phyloP scores from a whole-genome alignment of 176 grass and related monocot genomes.

The Secale cereale region DNA sequence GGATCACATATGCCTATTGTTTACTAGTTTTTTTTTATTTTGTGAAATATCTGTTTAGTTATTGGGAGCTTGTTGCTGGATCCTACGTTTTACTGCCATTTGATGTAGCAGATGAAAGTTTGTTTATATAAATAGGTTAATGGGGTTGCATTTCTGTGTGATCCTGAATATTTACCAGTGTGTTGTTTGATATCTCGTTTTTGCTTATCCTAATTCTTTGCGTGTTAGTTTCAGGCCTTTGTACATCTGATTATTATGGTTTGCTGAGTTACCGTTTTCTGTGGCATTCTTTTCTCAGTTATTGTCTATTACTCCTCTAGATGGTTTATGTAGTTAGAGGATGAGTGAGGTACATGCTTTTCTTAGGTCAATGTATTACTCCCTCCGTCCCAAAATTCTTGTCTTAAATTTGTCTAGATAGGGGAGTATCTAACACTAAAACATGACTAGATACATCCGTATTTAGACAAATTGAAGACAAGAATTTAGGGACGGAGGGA shows the following conservation, averaged over 20 bases:
- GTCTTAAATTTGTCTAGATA: too few relatives aligned
- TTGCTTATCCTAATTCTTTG: background rate
- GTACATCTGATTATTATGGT: background rate
- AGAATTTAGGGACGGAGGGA: too few relatives aligned
- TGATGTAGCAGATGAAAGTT: background rate
- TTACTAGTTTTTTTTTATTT: too few relatives aligned
- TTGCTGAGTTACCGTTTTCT: background rate
- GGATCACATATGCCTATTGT: too few relatives aligned
- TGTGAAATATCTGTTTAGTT: background rate
- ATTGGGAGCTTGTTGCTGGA: background rate
- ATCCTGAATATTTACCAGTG: too few relatives aligned
- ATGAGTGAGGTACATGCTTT: background rate
- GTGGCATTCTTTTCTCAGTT: background rate
- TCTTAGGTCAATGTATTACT: too few relatives aligned
- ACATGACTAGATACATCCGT: too few relatives aligned
- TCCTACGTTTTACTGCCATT: background rate
- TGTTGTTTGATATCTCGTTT: background rate
- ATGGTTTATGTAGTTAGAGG: background rate
- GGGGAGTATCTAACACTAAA: too few relatives aligned
- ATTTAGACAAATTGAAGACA: too few relatives aligned
- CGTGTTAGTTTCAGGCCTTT: background rate
- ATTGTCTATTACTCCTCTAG: background rate
- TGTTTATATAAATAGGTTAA: too few relatives aligned
- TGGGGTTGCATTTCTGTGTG: too few relatives aligned
- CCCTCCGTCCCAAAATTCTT: too few relatives aligned